Percentiles rank a stretch among this genome's conserved stretches.
Conservation (phyloP, 495 filamentous ascomycete species). For the Penicillium ochrochloron region DNA sequence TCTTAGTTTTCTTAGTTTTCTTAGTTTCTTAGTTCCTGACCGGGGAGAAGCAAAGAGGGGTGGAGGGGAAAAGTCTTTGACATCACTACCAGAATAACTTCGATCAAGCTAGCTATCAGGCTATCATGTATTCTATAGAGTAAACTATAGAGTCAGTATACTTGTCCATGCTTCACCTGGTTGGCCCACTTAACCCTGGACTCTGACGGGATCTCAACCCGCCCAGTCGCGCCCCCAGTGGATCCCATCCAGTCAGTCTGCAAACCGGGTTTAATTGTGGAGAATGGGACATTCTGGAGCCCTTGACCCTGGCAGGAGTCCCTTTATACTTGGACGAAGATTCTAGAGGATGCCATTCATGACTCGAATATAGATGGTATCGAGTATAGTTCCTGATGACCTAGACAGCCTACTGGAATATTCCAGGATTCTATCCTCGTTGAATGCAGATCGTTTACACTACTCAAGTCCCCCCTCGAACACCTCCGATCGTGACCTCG, state of each 20-base stretch:
- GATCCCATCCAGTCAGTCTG: background rate
- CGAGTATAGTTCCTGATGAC: too few species aligned
- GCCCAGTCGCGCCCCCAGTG: slow-evolving; percentile 21
- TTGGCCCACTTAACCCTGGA: background rate
- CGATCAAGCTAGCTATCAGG: too few species aligned
- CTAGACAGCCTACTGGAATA: too few species aligned
- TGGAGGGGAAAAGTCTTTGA: slow-evolving; percentile 15
- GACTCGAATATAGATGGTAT: too few species aligned
- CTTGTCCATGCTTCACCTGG: background rate
- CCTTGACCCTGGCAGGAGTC: background rate
- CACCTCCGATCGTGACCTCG: too few species aligned
- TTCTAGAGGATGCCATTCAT: slow-evolving; percentile 2
- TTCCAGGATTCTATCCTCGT: too few species aligned
- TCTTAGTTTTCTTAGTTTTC: background rate
- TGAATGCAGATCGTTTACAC: background rate
- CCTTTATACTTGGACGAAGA: background rate
- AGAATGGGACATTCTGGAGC: background rate
- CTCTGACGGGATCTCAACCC: slow-evolving; percentile 26
- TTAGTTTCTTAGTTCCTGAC: background rate
- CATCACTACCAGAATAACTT: slow-evolving; percentile 13
- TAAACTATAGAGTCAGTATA: background rate
- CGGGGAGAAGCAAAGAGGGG: background rate
- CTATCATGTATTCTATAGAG: background rate
- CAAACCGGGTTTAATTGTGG: slow-evolving; percentile 15
- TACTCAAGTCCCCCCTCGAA: background rate